Evolutionary conservation across 2,329 filamentous ascomycete genomes (phyloP).

Genomic region (Plenodomus biglobosus): DNA sequence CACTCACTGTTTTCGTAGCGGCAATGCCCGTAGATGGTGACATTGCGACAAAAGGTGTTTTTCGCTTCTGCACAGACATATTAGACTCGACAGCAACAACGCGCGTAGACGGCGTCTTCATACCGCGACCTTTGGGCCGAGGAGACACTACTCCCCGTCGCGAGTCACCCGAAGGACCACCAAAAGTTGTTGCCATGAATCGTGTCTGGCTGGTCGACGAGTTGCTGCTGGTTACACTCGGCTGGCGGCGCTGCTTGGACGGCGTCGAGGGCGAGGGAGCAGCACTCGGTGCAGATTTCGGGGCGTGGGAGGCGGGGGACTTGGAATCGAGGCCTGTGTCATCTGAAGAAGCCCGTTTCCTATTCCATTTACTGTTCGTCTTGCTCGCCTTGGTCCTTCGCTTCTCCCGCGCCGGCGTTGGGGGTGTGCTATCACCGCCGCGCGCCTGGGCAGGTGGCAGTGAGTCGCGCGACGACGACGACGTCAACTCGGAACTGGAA

Average conservation of each 20-base stretch:
- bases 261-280: constrained; percentile 22
- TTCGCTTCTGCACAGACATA: constrained; percentile 60
- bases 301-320: constrained; percentile 22
- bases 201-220: constrained; percentile 21
- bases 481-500: constrained; percentile 33
- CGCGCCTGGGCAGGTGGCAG: constrained; percentile 27
- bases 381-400: constrained; percentile 33
- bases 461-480: constrained; percentile 35
- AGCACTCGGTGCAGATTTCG: constrained; percentile 16
- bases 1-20: constrained; percentile 77
- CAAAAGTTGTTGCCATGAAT: constrained; percentile 44
- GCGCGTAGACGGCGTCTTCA: constrained; percentile 13
- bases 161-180: constrained; percentile 43
- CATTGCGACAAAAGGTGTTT: constrained; percentile 88
- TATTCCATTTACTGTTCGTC: constrained; percentile 35
- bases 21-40: constrained; percentile 90
- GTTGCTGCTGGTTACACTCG: constrained; percentile 19
- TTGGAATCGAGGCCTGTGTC: constrained; percentile 31
- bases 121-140: constrained; percentile 49
- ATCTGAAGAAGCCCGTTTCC: constrained; percentile 28
- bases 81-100: constrained; percentile 20
- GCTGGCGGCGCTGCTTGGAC: constrained; percentile 18
- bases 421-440: constrained; percentile 26
- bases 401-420: constrained; percentile 30
- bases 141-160: constrained; percentile 47